phyloP scores from a whole-genome alignment of 257 asterid genomes.

The Echium plantagineum region DNA sequence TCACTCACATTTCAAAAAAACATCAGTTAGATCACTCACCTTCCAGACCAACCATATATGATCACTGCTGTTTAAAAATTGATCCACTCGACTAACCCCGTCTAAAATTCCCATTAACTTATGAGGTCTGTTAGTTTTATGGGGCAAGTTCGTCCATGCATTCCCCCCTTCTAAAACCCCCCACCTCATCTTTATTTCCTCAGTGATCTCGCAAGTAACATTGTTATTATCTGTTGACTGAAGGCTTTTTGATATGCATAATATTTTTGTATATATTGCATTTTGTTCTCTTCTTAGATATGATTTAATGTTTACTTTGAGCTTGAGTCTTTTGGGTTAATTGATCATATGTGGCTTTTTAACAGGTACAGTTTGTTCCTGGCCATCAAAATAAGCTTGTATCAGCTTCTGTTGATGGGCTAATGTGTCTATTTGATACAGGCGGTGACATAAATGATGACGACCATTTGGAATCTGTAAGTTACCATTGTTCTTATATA shows the following conservation, averaged over 20 bases:
- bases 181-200: no score
- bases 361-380: conserved; percentile 81
- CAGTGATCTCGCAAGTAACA: no score
- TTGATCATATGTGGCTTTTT: conserved; percentile 1
- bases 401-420: conserved; percentile 93
- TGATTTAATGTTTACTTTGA: neutral
- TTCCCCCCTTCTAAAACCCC: no score
- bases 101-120: no score
- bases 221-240: neutral
- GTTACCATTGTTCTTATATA: conserved; percentile 16
- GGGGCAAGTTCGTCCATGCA: no score
- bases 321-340: neutral
- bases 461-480: conserved; percentile 72
- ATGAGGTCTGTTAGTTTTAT: no score
- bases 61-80: no score
- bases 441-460: conserved; percentile 77
- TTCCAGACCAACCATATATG: no score
- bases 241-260: neutral
- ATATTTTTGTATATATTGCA: neutral
- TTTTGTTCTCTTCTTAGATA: neutral
- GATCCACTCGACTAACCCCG: no score
- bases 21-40: no score
- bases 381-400: conserved; percentile 61
- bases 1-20: no score
- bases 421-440: conserved; percentile 86